Percentiles rank a stretch among this genome's conserved stretches.
These are phyloP conservation scores for Trichosporon ovoides DNA, from an alignment of 1,284 basidiomycete genomes.

Conservation along the genomic window DNA sequence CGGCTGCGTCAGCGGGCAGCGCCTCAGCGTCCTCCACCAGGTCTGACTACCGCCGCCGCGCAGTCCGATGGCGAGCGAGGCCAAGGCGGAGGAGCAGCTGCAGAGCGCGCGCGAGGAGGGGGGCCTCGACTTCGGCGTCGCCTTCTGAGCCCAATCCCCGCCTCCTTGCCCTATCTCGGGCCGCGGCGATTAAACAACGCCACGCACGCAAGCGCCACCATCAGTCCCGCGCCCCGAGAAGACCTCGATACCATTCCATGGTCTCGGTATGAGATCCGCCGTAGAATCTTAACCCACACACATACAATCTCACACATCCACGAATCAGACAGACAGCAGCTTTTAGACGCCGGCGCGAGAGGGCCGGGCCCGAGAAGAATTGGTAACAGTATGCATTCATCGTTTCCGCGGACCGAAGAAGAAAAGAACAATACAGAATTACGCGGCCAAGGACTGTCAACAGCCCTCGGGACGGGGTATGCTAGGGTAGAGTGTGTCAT, in stretches of 20 bases:
- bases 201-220: too few species aligned
- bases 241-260: too few species aligned
- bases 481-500: neutral
- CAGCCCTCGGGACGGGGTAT: too few species aligned
- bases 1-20: conserved; percentile 77
- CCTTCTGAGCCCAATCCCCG: neutral
- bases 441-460: neutral
- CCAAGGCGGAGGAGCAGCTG: neutral
- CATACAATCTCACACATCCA: too few species aligned
- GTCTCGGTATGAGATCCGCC: too few species aligned
- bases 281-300: too few species aligned
- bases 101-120: neutral
- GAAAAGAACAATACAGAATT: neutral
- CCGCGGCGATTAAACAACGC: too few species aligned
- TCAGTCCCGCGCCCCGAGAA: too few species aligned
- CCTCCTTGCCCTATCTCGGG: too few species aligned
- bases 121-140: neutral
- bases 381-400: conserved; percentile 3
- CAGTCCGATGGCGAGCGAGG: neutral
- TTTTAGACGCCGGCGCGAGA: too few species aligned
- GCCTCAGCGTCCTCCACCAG: conserved; percentile 66
- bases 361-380: neutral
- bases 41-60: conserved; percentile 46
- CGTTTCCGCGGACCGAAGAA: neutral
- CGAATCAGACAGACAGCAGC: too few species aligned